Evolutionary conservation across 805 yeast genomes (phyloP).

Genomic region (Tetrapisispora pingtungensis): DNA sequence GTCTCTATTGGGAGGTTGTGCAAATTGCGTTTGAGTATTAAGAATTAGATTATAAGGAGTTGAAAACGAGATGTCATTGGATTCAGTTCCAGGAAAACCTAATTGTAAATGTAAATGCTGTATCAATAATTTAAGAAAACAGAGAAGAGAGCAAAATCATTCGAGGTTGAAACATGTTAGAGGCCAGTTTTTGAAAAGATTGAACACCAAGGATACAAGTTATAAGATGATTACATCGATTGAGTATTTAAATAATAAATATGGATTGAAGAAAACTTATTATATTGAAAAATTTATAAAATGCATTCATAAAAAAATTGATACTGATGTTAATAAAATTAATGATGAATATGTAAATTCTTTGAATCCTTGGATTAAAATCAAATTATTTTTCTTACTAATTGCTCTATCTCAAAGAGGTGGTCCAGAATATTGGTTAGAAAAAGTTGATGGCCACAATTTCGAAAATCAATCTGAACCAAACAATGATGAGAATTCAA

Average conservation of each 20-base stretch:
- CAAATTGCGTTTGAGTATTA: too few species aligned
- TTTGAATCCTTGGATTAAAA: constrained; percentile 23
- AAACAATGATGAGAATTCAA: not conserved
- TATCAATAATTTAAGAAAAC: not conserved
- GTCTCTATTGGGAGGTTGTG: too few species aligned
- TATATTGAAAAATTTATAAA: constrained; percentile 23
- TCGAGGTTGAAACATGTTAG: constrained; percentile 3
- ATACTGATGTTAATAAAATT: constrained; percentile 21
- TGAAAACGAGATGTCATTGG: not conserved
- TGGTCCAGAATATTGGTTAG: constrained; percentile 30
- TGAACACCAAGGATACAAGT: constrained; percentile 21
- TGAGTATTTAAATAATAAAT: constrained; percentile 25
- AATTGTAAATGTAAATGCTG: constrained; percentile 5
- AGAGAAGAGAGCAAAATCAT: not conserved
- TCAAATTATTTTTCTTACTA: constrained; percentile 23
- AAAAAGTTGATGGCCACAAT: constrained; percentile 15
- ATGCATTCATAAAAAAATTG: constrained; percentile 26
- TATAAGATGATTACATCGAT: constrained; percentile 26
- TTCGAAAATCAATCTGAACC: not conserved
- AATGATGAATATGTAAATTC: constrained; percentile 15
- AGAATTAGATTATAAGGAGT: too few species aligned
- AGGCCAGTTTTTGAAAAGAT: constrained; percentile 15
- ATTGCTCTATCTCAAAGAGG: constrained; percentile 27
- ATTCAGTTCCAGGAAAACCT: not conserved
- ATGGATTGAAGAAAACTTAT: constrained; percentile 23